phyloP scores from a whole-genome alignment of 177 flowering plant species.

The Telopea speciosissima region DNA sequence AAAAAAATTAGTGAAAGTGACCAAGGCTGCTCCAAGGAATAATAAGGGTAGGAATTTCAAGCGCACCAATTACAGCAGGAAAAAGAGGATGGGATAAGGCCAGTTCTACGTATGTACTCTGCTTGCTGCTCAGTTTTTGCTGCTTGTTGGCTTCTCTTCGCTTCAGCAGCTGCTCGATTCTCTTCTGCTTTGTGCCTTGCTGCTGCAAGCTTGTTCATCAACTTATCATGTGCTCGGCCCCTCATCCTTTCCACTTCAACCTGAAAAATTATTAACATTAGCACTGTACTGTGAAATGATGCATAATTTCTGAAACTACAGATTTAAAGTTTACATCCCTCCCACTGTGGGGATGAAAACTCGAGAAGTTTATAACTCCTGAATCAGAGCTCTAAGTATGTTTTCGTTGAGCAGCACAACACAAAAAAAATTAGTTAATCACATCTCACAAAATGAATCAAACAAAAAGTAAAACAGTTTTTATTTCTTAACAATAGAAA shows the following conservation, averaged over 20 bases:
- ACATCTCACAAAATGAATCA: too few species aligned
- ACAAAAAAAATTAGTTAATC: too few species aligned
- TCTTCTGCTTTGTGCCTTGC: constrained; percentile 74
- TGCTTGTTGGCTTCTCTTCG: constrained; percentile 55
- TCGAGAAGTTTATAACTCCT: too few species aligned
- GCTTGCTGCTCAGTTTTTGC: constrained; percentile 70
- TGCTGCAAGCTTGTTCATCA: constrained; percentile 70
- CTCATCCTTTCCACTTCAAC: constrained; percentile 79
- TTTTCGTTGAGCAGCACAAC: too few species aligned
- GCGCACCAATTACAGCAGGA: constrained; percentile 55
- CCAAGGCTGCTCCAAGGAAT: neutral
- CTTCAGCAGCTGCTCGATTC: constrained; percentile 70
- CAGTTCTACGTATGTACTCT: constrained; percentile 70
- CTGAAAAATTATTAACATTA: constrained; percentile 24
- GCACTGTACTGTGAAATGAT: neutral
- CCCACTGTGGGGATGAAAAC: too few species aligned
- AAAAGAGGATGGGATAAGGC: constrained; percentile 63
- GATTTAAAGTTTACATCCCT: too few species aligned
- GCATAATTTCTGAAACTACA: too few species aligned
- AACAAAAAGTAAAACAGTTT: too few species aligned
- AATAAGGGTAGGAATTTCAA: constrained; percentile 15
- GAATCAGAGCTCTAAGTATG: too few species aligned
- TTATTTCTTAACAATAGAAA: too few species aligned
- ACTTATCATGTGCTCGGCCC: constrained; percentile 62
- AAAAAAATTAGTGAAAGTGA: neutral